phyloP scores from a whole-genome alignment of 2,329 filamentous ascomycete species.

The Hypoxylon sp. region DNA sequence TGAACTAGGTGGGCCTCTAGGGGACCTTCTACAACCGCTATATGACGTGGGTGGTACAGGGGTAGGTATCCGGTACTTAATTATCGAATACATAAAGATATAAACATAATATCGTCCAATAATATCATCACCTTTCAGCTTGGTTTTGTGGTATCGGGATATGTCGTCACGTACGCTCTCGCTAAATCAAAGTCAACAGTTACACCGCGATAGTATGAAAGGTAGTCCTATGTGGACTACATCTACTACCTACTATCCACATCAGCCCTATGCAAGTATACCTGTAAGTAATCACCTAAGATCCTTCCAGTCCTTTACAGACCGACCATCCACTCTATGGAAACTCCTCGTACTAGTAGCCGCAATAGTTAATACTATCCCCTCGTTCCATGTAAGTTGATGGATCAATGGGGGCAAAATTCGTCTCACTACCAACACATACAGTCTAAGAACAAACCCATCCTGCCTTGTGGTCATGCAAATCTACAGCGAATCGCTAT shows the following conservation, averaged over 20 bases:
- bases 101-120: no score
- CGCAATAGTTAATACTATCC: neutral
- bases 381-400: neutral
- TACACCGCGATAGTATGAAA: no score
- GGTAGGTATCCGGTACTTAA: neutral
- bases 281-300: neutral
- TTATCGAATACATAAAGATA: neutral
- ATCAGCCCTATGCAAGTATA: neutral
- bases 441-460: no score
- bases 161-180: no score
- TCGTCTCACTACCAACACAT: neutral
- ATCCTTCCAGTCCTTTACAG: neutral
- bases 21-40: neutral
- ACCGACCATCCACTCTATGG: neutral
- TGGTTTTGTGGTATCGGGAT: no score
- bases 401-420: neutral
- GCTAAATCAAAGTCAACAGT: no score
- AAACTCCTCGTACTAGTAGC: neutral
- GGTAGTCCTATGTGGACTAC: no score
- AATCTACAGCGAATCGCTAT: no score
- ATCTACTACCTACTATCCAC: neutral
- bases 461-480: no score
- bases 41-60: neutral
- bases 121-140: no score
- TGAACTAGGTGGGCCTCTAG: neutral